Evolutionary conservation across 257 asterid genomes (phyloP), one percentile per base, ranked within the genome.

Genomic region (Pogostemon cablin): DNA sequence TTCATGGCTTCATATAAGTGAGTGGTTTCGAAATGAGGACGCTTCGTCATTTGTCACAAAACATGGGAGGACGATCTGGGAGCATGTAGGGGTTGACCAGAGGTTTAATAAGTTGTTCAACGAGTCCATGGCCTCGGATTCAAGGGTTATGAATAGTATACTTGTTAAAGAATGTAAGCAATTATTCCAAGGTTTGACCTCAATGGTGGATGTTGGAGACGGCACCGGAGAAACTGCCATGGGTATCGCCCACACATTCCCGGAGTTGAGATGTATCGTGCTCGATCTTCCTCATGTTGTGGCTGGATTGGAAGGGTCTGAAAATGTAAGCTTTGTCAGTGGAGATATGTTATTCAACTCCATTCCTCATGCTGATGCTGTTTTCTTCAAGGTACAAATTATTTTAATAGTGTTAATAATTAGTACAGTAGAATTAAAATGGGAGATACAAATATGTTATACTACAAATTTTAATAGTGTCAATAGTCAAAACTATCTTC

Each of bases 201-300:
- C 42, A 3, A 47, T 59, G 61, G 75, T 71, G 68, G 75, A 71
- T 9, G 75, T 71, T 35, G 75, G 75, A 0, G 75, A 68, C 3
- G 68, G 67, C 12, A 70, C 50, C 2, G 68, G 75, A 0, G 38
- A 15, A 0, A 7, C 5, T 7, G 67, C 60, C 9, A 60, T 6
- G 50, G 34, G 34, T 3, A 6, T 59, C 0, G 52, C 12, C 3
- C 50, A 32, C 4, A 52, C 75, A 2, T 47, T 58, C 5, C 61
- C 68, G 3, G 60, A 60, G 1, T 46, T 70, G 67, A 70, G 7
- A 37, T 70, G 68, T 12, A 20, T 6, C 0, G 81, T 72, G 39
- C 52, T 77, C 1, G 81, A 77, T 3, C 78, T 72, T 6, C 81
- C 81, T 2, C 69, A 77, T 52, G 81, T 77, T 40, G 61, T 77